Evolutionary conservation across 148 eudicot genomes (phyloP).

Genomic region (Vaccinium myrtillus): DNA sequence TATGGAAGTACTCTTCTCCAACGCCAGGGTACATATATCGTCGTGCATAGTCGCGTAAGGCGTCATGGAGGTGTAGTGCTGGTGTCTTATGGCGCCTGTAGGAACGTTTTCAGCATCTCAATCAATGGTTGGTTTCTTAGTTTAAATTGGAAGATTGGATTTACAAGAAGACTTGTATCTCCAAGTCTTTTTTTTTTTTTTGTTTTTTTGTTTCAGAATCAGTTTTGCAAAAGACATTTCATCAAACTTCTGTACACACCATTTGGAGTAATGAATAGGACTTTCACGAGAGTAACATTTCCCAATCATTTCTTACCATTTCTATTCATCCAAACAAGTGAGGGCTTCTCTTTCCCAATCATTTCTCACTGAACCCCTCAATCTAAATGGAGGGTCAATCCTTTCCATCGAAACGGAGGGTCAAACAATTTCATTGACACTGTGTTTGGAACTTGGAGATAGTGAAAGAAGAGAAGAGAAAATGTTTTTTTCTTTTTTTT

Average conservation of each 20-base stretch:
- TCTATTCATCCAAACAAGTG: not conserved
- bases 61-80: conserved; percentile 16
- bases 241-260: not conserved
- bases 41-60: conserved; percentile 19
- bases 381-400: not conserved
- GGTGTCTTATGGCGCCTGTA: not conserved
- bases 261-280: not conserved
- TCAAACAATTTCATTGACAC: not conserved
- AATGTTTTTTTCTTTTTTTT: not conserved
- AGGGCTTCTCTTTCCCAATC: not conserved
- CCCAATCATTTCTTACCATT: not conserved
- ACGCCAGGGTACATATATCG: conserved; percentile 16
- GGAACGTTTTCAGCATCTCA: not conserved
- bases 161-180: not conserved
- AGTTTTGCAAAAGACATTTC: not conserved
- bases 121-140: not conserved
- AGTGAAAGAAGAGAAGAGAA: not conserved
- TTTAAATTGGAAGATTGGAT: not conserved
- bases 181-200: not conserved
- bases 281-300: not conserved
- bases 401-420: not conserved
- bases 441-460: not conserved
- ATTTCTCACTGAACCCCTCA: not conserved
- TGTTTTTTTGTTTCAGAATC: not conserved
- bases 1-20: conserved; percentile 12